phyloP scores from a whole-genome alignment of 208 protist species.

The Tetramitus jugosus region DNA sequence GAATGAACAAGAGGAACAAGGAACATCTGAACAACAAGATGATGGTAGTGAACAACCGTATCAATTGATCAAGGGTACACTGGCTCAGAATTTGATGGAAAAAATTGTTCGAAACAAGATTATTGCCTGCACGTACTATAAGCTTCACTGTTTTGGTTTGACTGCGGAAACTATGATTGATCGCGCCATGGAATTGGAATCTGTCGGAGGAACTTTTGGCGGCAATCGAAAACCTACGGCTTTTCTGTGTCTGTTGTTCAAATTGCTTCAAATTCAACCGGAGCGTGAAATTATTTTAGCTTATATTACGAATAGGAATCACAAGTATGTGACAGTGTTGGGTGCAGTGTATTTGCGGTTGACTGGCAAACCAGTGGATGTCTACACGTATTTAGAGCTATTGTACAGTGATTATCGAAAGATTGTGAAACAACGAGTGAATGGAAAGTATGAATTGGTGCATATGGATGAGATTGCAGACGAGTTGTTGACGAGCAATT shows the following conservation, averaged over 20 bases:
- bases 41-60: too few species aligned
- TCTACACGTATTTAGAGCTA: constrained; percentile 68
- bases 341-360: constrained; percentile 72
- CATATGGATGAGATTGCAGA: constrained; percentile 72
- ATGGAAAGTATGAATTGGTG: constrained; percentile 33
- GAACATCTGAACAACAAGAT: too few species aligned
- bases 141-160: constrained; percentile 76
- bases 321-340: constrained; percentile 66
- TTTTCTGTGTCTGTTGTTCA: constrained; percentile 74
- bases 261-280: constrained; percentile 68
- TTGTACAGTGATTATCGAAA: constrained; percentile 69
- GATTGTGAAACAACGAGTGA: constrained; percentile 30
- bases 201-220: constrained; percentile 63
- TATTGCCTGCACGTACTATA: constrained; percentile 64
- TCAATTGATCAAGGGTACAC: too few species aligned
- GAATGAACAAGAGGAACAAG: too few species aligned
- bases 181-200: constrained; percentile 60
- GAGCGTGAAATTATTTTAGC: constrained; percentile 68
- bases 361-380: constrained; percentile 46
- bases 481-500: constrained; percentile 48
- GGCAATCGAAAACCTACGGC: constrained; percentile 59
- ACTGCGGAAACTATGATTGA: constrained; percentile 60
- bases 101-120: constrained; percentile 71
- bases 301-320: constrained; percentile 71
- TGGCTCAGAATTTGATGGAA: constrained; percentile 61